Conservation (phyloP, 2,329 filamentous ascomycete genomes). For the Fusarium circinatum region DNA sequence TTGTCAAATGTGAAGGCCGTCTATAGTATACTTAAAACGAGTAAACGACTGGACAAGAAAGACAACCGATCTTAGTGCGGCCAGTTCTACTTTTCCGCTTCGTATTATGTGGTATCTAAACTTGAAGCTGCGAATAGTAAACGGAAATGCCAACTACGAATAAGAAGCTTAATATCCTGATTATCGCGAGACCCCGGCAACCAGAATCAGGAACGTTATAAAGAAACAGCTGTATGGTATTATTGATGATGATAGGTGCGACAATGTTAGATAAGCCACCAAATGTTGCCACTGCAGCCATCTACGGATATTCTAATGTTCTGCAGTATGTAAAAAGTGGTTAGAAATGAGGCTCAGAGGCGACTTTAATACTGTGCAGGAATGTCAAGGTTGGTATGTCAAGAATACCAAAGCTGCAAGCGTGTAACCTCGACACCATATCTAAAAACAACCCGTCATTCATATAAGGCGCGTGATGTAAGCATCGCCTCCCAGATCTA, state of each 20-base stretch:
- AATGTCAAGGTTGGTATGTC: too few species aligned
- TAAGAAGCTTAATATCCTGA: background rate
- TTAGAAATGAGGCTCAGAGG: background rate
- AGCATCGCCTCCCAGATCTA: too few species aligned
- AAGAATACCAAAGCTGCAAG: background rate
- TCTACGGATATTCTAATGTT: rapidly evolving
- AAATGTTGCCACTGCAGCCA: background rate
- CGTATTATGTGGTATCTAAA: rapidly evolving
- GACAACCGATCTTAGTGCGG: too few species aligned
- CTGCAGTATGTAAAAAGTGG: rapidly evolving
- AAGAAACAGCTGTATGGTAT: rapidly evolving
- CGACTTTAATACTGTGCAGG: background rate
- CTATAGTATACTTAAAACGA: rapidly evolving
- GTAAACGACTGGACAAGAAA: background rate
- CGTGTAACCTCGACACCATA: background rate
- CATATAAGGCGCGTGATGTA: too few species aligned
- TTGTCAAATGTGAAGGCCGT: rapidly evolving
- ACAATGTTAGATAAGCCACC: background rate
- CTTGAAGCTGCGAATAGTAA: background rate
- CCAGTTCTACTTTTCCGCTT: background rate
- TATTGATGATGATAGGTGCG: background rate
- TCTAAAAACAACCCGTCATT: too few species aligned
- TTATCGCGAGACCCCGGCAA: background rate
- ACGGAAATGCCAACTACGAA: rapidly evolving
- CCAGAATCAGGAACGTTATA: background rate